These are phyloP conservation scores for Corniculantispora saksenae DNA, from an alignment of 2,329 filamentous ascomycete genomes.

Conservation along the genomic window DNA sequence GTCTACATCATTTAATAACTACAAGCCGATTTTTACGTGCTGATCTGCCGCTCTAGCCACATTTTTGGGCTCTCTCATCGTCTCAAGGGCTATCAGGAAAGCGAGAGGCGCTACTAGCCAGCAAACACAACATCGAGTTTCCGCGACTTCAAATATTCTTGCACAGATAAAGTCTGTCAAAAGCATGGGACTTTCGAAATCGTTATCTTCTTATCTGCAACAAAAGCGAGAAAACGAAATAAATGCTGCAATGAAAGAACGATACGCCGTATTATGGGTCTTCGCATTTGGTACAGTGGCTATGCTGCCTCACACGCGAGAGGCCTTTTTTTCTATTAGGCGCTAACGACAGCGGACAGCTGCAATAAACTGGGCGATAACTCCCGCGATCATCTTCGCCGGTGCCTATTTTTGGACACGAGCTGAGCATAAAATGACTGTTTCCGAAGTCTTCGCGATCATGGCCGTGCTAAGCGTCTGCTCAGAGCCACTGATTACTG, in stretches of 20 bases:
- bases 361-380: background rate
- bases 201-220: background rate
- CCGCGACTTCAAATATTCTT: background rate
- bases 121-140: background rate
- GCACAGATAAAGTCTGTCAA: background rate
- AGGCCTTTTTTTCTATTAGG: too few species aligned
- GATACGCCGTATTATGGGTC: too few species aligned
- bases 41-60: background rate
- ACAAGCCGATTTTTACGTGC: background rate
- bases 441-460: background rate
- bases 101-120: background rate
- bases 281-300: too few species aligned
- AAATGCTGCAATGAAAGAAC: too few species aligned
- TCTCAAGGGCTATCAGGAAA: background rate
- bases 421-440: background rate
- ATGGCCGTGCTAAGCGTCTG: background rate
- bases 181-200: background rate
- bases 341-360: too few species aligned
- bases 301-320: too few species aligned
- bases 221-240: background rate
- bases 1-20: background rate
- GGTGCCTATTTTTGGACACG: conserved; percentile 8
- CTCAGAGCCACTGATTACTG: background rate
- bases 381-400: background rate
- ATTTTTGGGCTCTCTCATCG: background rate